Evolutionary conservation across 1,139 yeast species (phyloP).

Genomic region (Ogataea hybrid): DNA sequence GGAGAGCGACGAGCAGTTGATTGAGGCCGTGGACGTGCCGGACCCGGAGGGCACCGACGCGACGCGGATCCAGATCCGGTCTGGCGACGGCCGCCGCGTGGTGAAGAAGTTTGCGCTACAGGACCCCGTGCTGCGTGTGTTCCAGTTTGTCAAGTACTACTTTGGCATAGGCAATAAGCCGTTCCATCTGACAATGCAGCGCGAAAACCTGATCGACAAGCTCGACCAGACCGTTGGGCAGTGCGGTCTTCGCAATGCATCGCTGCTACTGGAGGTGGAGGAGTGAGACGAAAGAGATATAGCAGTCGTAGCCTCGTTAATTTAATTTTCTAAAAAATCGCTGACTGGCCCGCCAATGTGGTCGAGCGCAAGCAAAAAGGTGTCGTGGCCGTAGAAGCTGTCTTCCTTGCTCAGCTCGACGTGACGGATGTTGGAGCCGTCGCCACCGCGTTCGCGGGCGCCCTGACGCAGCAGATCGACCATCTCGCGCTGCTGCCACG

Average conservation of each 20-base stretch:
- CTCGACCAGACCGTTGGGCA: conserved; percentile 62
- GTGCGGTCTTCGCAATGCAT: conserved; percentile 80
- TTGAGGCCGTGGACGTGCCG: conserved; percentile 38
- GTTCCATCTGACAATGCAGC: conserved; percentile 63
- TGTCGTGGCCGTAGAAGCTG: conserved; percentile 87
- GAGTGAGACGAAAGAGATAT: conserved; percentile 12
- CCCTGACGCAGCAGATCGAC: conserved; percentile 55
- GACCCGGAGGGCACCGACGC: conserved; percentile 59
- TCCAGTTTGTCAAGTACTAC: conserved; percentile 53
- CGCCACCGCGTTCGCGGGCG: conserved; percentile 32
- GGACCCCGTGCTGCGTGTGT: conserved; percentile 62
- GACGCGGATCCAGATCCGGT: conserved; percentile 82
- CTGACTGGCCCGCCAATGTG: conserved; percentile 79
- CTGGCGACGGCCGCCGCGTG: conserved; percentile 80
- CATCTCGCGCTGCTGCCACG: conserved; percentile 90
- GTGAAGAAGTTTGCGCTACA: conserved; percentile 65
- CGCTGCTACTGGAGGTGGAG: conserved; percentile 63
- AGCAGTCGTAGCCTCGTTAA: conserved; percentile 4
- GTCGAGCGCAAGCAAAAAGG: conserved; percentile 74
- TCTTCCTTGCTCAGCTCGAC: conserved; percentile 73
- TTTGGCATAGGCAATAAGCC: conserved; percentile 43
- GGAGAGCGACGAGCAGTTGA: conserved; percentile 7
- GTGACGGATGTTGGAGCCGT: conserved; percentile 48
- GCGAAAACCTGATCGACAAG: conserved; percentile 62
- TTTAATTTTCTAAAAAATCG: conserved; percentile 42